These are phyloP conservation scores for Russula foetens DNA, from an alignment of 768 basidiomycete species.

Conservation along the genomic window DNA sequence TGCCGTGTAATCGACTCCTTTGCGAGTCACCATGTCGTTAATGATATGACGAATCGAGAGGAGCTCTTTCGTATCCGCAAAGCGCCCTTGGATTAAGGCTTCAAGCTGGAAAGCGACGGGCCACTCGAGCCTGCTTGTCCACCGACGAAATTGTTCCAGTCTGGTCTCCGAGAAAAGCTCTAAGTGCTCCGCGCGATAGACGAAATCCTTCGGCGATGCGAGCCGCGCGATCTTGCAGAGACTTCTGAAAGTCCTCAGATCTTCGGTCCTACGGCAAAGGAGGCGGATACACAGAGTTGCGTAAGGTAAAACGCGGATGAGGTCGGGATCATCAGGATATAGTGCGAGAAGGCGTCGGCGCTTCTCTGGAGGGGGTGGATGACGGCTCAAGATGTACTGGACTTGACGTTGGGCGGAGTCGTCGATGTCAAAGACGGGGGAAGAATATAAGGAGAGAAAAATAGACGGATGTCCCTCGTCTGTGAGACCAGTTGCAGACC, in stretches of 20 bases:
- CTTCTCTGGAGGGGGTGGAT: conserved; percentile 21
- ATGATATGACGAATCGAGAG: conserved; percentile 34
- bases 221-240: conserved; percentile 35
- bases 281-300: conserved; percentile 46
- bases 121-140: conserved; percentile 37
- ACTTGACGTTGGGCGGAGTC: neutral
- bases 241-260: conserved; percentile 32
- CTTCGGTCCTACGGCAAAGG: conserved; percentile 31
- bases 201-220: conserved; percentile 21
- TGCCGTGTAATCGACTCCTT: conserved; percentile 32
- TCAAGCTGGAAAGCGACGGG: conserved; percentile 55
- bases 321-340: conserved; percentile 23
- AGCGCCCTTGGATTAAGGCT: conserved; percentile 29
- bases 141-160: conserved; percentile 27
- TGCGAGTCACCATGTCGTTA: conserved; percentile 22
- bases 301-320: conserved; percentile 41
- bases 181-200: conserved; percentile 35
- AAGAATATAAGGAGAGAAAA: conserved; percentile 35
- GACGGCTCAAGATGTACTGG: neutral
- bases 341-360: conserved; percentile 33
- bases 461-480: conserved; percentile 25
- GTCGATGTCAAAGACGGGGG: conserved; percentile 34
- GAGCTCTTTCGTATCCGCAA: conserved; percentile 46
- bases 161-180: conserved; percentile 36
- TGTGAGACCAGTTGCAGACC: conserved; percentile 31